Evolutionary conservation across 352 stramenopile species (phyloP), one percentile per base, ranked within the genome.

Genomic region (Phytophthora foliorum): DNA sequence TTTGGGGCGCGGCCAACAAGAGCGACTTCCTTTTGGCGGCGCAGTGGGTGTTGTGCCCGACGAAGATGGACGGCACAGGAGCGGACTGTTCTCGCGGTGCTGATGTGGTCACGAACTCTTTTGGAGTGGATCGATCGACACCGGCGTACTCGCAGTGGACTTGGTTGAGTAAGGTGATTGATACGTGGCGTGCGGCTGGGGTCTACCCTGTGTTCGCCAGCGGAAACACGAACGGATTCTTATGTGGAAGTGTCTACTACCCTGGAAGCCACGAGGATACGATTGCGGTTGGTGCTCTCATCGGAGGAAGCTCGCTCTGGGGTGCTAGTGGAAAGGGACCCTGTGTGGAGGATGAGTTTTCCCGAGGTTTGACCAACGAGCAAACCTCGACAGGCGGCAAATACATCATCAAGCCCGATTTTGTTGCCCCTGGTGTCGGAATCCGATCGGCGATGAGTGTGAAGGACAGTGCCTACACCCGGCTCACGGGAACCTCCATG

Each of bases 401-500:
- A 19, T 73, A 74, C 24, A 55, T 90, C 19, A 73, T 92, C 45
- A 92, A 94, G 57, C 84, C 84, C 16, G 82, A 94, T 52, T 89
- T 92, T 66, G 84, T 92, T 27, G 84, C 86, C 22, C 86, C 86
- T 38, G 86, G 86, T 1, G 80, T 87, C 5, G 82, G 74, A 3
- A 91, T 94, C 64, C 76, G 83, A 44, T 93, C 86, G 2, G 79
- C 82, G 0, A 65, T 89, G 48, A 94, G 82, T 32, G 79, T 79
- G 22, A 76, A 72, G 19, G 83, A 94, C 63, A 68, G 39, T 11
- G 74, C 78, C 11, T 91, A 88, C 54, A 91, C 82, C 21, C 68
- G 82, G 10, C 58, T 94, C 11, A 91, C 86, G 13, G 86, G 86
- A 3, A 94, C 86, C 22, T 92, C 84, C 5, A 94, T 94, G 86